Conservation (phyloP, 1,284 basidiomycete genomes). For the Retiboletus flavoniger region DNA sequence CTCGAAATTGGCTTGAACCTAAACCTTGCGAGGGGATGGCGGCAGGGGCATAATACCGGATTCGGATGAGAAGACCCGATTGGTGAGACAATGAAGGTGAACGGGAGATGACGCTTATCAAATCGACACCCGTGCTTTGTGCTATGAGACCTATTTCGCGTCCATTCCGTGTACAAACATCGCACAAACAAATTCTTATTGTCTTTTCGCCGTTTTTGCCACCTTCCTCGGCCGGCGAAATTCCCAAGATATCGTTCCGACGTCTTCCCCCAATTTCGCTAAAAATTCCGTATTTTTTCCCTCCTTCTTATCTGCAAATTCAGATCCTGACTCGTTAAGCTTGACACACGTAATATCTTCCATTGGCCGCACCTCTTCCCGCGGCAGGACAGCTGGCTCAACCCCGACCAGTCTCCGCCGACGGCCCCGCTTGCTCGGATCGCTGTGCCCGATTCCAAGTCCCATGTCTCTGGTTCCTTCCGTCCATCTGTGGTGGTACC, state of each 20-base stretch:
- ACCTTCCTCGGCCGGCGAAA: slow-evolving; percentile 36
- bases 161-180: slow-evolving; percentile 47
- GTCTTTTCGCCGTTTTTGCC: slow-evolving; percentile 38
- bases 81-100: slow-evolving; percentile 37
- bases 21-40: slow-evolving; percentile 24
- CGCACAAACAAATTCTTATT: slow-evolving; percentile 43
- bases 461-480: slow-evolving; percentile 13
- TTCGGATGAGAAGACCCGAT: slow-evolving; percentile 27
- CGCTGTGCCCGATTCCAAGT: slow-evolving; percentile 4
- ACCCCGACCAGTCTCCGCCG: slow-evolving; percentile 29
- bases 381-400: slow-evolving; percentile 24
- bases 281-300: slow-evolving; percentile 37
- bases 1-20: slow-evolving; percentile 30
- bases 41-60: slow-evolving; percentile 23
- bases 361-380: slow-evolving; percentile 30
- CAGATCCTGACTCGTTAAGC: slow-evolving; percentile 35
- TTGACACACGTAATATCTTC: slow-evolving; percentile 33
- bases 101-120: slow-evolving; percentile 32
- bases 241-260: slow-evolving; percentile 31
- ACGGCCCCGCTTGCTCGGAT: slow-evolving; percentile 28
- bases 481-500: slow-evolving; percentile 4
- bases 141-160: slow-evolving; percentile 40
- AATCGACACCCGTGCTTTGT: slow-evolving; percentile 29
- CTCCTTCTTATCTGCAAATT: slow-evolving; percentile 32
- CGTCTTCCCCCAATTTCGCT: slow-evolving; percentile 24